These are phyloP conservation scores for Calonectria pseudoturangicola DNA, from an alignment of 2,329 filamentous ascomycete species.

Conservation along the genomic window DNA sequence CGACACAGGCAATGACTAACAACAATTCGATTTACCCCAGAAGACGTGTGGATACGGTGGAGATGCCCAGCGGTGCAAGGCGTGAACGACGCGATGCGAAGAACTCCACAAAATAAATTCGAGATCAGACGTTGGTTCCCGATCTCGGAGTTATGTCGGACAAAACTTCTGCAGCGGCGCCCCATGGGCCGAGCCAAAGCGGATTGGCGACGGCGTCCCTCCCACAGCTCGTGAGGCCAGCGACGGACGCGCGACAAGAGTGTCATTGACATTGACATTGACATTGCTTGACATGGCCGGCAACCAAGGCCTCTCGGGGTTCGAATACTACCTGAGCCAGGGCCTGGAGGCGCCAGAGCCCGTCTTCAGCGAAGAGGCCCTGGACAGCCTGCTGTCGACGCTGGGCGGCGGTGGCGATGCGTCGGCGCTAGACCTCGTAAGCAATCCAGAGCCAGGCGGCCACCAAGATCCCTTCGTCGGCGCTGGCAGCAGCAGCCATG, in stretches of 20 bases:
- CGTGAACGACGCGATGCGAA: constrained; percentile 23
- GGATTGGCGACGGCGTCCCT: constrained; percentile 14
- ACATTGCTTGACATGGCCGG: constrained; percentile 14
- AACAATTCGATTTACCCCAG: constrained; percentile 27
- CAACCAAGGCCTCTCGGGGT: constrained; percentile 17
- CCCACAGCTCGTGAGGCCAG: not conserved
- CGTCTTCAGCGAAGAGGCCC: constrained; percentile 18
- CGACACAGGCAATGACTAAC: constrained; percentile 22
- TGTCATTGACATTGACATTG: not conserved
- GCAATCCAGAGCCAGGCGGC: not conserved
- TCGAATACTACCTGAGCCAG: constrained; percentile 16
- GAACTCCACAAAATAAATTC: constrained; percentile 23
- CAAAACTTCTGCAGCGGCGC: constrained; percentile 24
- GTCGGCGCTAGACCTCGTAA: constrained; percentile 21
- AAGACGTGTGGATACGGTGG: constrained; percentile 26
- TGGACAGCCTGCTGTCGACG: constrained; percentile 29
- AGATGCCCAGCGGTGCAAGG: constrained; percentile 23
- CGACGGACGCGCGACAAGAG: not conserved
- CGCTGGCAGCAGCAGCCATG: not conserved
- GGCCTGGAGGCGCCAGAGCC: constrained; percentile 15
- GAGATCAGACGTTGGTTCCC: constrained; percentile 22
- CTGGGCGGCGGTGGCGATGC: constrained; percentile 19
- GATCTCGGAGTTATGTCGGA: constrained; percentile 37
- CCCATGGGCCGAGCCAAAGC: constrained; percentile 9
- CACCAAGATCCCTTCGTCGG: not conserved